Evolutionary conservation across 2,329 filamentous ascomycete genomes (phyloP), one percentile per base, ranked within the genome.

Genomic region (Chrysoporthe puriensis): DNA sequence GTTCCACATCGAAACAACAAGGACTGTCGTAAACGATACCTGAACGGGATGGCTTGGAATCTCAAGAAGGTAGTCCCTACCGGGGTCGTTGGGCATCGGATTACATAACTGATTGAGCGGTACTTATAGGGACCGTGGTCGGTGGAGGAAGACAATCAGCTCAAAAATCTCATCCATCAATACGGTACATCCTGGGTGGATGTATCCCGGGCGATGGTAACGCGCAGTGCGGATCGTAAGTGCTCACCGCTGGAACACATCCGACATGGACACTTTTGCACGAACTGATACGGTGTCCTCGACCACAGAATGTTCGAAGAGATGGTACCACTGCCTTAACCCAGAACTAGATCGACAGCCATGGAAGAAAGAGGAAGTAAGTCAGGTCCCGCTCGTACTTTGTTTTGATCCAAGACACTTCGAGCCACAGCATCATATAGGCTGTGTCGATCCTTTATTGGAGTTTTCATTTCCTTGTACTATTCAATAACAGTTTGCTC

Each of bases 321-420:
- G 59, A 61, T 61, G 59, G 59, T 61, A 61, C 34, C 59, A 61
- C 59, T 61, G 59, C 34, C 59, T 61, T 18, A 61, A 61, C 14
- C 59, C 59, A 34, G 59, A 61, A 34, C 43, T 61, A 7, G 59
- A 61, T 26, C 42, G 59, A 43, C 59, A 61, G 16, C 59, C 59
- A 26, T 61, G 59, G 59, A 46, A 61, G 21, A 61, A 61, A 48
- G 42, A 61, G 3, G 59, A 61, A 46, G 59, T 61, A 46, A 61
- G 59, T 61, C 42, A 57, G 7, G 11, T 18, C 18, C 42, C 14
- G 8, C 18, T 60, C 11, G 1, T 21, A 2, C 16, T 56, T 56
- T 36, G 16, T 56, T 6, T 56, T 56, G 34, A 6, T n/a, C 4
- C 34, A 34, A 40, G 8, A 14, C 36, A n/a, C 14, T 16, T 36